Conservation (phyloP, 2,329 filamentous ascomycete genomes). For the Apiospora aurea region DNA sequence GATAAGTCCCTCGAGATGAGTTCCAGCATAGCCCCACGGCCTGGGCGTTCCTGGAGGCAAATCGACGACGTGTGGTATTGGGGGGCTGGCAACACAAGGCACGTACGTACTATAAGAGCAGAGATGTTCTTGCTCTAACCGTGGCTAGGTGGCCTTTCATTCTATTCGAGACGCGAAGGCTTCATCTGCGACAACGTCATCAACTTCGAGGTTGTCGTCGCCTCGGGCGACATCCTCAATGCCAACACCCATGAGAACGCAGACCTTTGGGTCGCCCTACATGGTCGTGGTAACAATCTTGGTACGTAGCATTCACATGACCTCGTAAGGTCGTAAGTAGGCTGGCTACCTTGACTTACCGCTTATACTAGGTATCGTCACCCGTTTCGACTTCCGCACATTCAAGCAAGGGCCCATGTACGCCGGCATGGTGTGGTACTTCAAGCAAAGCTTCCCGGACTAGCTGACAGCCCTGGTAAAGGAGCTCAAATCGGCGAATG, state of each 20-base stretch:
- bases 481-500: conserved; percentile 5
- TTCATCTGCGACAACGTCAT: conserved; percentile 47
- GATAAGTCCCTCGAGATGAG: too few relatives aligned
- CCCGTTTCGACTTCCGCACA: conserved; percentile 33
- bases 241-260: conserved; percentile 44
- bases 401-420: conserved; percentile 24
- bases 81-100: not conserved
- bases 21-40: too few relatives aligned
- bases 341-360: too few relatives aligned
- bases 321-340: too few relatives aligned
- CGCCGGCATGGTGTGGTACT: conserved; percentile 23
- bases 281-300: conserved; percentile 48
- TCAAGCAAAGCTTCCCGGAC: conserved; percentile 1
- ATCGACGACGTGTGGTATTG: not conserved
- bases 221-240: conserved; percentile 35
- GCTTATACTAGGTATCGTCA: conserved; percentile 49
- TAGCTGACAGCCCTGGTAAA: conserved; percentile 10
- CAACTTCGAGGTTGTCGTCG: conserved; percentile 50
- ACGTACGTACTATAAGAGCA: not conserved
- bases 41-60: not conserved
- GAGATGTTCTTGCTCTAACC: not conserved
- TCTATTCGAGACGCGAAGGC: conserved; percentile 48
- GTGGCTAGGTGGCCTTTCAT: conserved; percentile 44
- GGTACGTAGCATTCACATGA: too few relatives aligned
- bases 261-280: conserved; percentile 51